Percentiles rank a stretch among this genome's conserved stretches.
Conservation (phyloP, 352 stramenopile genomes). For the Phytophthora podocarpi region DNA sequence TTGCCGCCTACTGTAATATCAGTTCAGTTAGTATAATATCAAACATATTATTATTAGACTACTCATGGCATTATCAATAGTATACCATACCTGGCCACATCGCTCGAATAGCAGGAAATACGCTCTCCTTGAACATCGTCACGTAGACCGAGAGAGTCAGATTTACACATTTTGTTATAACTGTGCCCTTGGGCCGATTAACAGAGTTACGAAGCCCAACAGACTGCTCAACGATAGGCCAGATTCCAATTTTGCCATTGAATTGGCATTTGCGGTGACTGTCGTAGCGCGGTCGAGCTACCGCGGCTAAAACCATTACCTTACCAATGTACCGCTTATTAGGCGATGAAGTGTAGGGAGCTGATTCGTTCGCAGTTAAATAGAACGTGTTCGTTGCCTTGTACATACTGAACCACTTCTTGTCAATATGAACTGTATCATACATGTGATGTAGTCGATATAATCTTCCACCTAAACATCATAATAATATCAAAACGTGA, state of each 20-base stretch:
- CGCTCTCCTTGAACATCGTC: not conserved
- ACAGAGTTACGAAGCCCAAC: not conserved
- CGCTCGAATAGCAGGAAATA: not conserved
- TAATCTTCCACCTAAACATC: constrained; percentile 1
- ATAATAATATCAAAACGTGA: not conserved
- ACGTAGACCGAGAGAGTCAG: not conserved
- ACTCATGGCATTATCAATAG: too few species aligned
- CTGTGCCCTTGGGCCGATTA: not conserved
- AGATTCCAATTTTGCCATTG: constrained; percentile 1
- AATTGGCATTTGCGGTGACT: not conserved
- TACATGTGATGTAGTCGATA: constrained; percentile 3
- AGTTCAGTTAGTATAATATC: too few species aligned
- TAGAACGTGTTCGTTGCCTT: constrained; percentile 3
- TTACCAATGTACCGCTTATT: constrained; percentile 1
- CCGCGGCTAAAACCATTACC: not conserved
- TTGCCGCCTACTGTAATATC: too few species aligned
- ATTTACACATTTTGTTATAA: not conserved
- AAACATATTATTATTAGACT: too few species aligned
- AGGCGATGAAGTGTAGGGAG: not conserved
- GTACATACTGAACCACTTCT: too few species aligned
- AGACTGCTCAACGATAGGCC: not conserved
- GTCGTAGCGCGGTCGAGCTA: not conserved
- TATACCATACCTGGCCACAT: not conserved
- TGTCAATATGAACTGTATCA: not conserved
- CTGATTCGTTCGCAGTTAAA: not conserved